Conservation (phyloP, 1,139 yeast genomes). For the Pichia sp. region DNA sequence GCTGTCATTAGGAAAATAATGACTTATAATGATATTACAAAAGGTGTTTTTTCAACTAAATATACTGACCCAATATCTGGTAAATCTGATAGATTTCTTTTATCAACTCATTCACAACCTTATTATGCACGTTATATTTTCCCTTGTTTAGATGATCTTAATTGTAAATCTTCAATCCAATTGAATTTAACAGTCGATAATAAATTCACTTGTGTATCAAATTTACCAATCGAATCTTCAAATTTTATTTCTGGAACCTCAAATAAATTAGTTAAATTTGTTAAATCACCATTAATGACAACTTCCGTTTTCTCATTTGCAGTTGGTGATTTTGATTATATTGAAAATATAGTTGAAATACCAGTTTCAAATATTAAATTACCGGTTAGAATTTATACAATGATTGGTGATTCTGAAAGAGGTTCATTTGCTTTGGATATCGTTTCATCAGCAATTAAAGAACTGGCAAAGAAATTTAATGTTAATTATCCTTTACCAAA, state of each 20-base stretch:
- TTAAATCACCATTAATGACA: slow-evolving; percentile 50
- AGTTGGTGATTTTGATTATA: slow-evolving; percentile 55
- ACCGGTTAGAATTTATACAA: slow-evolving; percentile 50
- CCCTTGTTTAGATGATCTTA: slow-evolving; percentile 62
- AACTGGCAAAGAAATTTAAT: slow-evolving; percentile 37
- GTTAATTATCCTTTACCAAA: slow-evolving; percentile 50
- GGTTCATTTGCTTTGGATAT: slow-evolving; percentile 44
- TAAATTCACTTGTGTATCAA: slow-evolving; percentile 46
- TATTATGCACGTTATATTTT: slow-evolving; percentile 52
- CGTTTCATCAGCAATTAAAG: slow-evolving; percentile 42
- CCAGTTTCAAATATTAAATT: slow-evolving; percentile 22
- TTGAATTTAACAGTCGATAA: slow-evolving; percentile 42
- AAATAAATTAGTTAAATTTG: slow-evolving; percentile 37
- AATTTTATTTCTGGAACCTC: slow-evolving; percentile 22
- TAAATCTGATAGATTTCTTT: slow-evolving; percentile 40
- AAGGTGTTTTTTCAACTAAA: slow-evolving; percentile 64
- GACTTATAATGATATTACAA: slow-evolving; percentile 51
- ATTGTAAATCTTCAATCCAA: slow-evolving; percentile 45
- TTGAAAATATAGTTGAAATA: slow-evolving; percentile 33
- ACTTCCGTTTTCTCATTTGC: slow-evolving; percentile 61
- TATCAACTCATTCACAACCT: slow-evolving; percentile 72
- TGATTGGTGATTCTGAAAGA: slow-evolving; percentile 44
- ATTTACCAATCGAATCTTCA: slow-evolving; percentile 32
- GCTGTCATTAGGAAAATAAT: slow-evolving; percentile 53
- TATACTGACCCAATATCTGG: slow-evolving; percentile 47